Evolutionary conservation across 139 green algal species (phyloP).

Genomic region (Closterium sp.): DNA sequence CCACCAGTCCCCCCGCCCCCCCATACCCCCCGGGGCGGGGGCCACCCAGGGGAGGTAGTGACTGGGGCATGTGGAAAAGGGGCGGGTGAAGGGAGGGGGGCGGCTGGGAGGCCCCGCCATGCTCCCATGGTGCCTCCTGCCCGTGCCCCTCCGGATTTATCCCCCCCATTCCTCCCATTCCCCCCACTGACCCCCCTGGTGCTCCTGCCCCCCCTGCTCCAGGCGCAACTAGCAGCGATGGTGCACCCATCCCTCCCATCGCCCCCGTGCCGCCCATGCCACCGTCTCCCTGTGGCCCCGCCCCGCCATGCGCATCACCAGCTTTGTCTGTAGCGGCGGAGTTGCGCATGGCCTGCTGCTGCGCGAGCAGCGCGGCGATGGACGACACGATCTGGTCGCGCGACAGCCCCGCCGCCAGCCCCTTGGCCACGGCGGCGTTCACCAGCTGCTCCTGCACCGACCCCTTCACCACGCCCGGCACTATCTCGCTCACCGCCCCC

Average conservation of each 20-base stretch:
- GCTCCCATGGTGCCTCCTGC: background rate
- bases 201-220: background rate
- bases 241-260: background rate
- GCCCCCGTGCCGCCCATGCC: background rate
- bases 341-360: conserved; percentile 25
- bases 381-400: conserved; percentile 36
- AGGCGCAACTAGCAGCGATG: background rate
- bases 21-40: background rate
- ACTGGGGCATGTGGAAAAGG: background rate
- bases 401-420: background rate
- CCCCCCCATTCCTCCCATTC: background rate
- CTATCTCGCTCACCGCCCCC: background rate
- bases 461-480: background rate
- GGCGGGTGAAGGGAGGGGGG: background rate
- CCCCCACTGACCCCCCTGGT: background rate
- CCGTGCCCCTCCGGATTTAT: background rate
- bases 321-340: conserved; percentile 18
- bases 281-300: background rate
- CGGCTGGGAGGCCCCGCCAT: background rate
- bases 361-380: conserved; percentile 7
- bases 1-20: background rate
- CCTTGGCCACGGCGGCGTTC: conserved; percentile 8
- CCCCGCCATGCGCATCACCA: background rate
- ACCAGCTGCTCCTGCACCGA: conserved; percentile 19
- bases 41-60: background rate